A percentile compares a stretch with the other conserved stretches of the same genome.
Conservation (phyloP, 2,329 filamentous ascomycete genomes). For the Ceratocystis ficicola region DNA sequence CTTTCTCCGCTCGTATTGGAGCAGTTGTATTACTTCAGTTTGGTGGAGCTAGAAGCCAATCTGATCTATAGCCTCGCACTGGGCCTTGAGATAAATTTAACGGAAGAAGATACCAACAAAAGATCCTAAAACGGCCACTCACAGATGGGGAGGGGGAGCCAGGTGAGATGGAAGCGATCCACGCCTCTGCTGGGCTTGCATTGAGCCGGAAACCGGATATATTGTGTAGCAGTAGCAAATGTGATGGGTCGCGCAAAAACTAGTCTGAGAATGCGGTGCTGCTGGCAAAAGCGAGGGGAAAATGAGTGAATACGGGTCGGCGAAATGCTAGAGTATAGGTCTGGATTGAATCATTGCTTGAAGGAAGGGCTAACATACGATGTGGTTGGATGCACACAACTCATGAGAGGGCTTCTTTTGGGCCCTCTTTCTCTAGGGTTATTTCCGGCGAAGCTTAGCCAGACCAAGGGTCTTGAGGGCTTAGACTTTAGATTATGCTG, state of each 20-base stretch:
- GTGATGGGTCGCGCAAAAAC: not conserved
- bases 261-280: too few species aligned
- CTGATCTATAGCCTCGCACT: too few species aligned
- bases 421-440: not conserved
- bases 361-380: not conserved
- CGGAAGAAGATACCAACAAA: too few species aligned
- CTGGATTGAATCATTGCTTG: too few species aligned
- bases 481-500: not conserved
- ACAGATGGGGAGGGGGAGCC: not conserved
- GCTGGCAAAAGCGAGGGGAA: too few species aligned
- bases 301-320: too few species aligned
- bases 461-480: not conserved
- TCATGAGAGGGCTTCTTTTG: not conserved
- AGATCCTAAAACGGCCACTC: not conserved
- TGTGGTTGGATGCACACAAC: not conserved
- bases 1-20: too few species aligned
- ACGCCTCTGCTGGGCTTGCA: not conserved
- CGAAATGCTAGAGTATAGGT: too few species aligned
- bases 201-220: not conserved
- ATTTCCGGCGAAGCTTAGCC: not conserved
- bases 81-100: too few species aligned
- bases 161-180: not conserved
- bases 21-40: too few species aligned
- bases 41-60: too few species aligned
- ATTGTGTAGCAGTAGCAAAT: not conserved